Percentiles rank a stretch among this genome's conserved stretches.
Conservation (phyloP, 495 filamentous ascomycete genomes). For the Cercophora newfieldiana region DNA sequence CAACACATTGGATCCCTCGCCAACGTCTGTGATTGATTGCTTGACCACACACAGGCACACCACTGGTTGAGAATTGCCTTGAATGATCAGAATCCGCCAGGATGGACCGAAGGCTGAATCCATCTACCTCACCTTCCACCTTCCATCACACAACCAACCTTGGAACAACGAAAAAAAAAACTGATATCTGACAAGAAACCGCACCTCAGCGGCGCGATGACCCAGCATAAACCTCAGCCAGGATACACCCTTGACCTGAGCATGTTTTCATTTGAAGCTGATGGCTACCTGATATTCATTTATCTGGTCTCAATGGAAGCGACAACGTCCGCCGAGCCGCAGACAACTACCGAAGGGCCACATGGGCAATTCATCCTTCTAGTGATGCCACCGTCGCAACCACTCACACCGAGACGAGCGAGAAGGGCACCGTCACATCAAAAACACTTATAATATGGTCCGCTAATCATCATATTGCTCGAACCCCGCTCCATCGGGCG, state of each 20-base stretch:
- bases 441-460: neutral
- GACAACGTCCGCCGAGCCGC: too few relatives aligned
- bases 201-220: neutral
- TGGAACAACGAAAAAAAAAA: neutral
- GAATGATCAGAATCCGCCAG: too few relatives aligned
- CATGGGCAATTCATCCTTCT: neutral
- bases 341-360: neutral
- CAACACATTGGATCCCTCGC: too few relatives aligned
- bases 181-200: neutral
- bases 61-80: too few relatives aligned
- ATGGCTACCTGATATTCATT: too few relatives aligned
- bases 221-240: neutral
- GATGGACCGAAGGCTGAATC: too few relatives aligned
- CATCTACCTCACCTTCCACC: too few relatives aligned
- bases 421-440: neutral
- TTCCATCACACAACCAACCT: too few relatives aligned
- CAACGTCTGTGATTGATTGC: too few relatives aligned
- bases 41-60: too few relatives aligned
- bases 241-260: neutral
- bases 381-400: neutral
- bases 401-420: neutral
- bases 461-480: conserved; percentile 5
- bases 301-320: too few relatives aligned
- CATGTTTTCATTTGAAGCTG: neutral
- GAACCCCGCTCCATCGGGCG: neutral